Base-by-base conservation (phyloP, 2,329 filamentous ascomycete genomes). In the Gaeumannomyces sp. region DNA sequence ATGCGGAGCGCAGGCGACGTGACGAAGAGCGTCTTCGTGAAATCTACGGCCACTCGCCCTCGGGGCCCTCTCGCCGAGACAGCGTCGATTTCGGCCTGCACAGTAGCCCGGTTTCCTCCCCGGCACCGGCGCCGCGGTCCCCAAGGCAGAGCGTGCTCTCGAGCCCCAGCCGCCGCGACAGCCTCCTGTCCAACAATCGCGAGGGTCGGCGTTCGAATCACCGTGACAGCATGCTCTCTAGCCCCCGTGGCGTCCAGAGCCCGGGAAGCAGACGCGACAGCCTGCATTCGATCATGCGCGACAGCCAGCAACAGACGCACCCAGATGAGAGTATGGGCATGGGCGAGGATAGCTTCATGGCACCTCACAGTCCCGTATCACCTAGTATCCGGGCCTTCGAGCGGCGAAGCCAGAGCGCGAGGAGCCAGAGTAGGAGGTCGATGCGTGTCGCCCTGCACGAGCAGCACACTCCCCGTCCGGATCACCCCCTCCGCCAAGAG, bases 21-120 rank as follows among this genome's bases (percentile, higher is more conserved):
- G 82, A 85, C 1, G 81, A 84, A 66, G 81, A 82, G 62, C 78
- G 83, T 2, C 73, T 83, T 38, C 77, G 82, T 6, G 84, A 87
- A 66, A 83, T 83, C 27, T 86, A 86, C 67, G 81, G 81, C 4
- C 71, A 77, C n/a, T 72, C 71, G 25, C 66, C 67, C 35, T 65
- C 66, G 1, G 6, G 19, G 16, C 4, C 8, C 27, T n/a, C n/a
- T 45, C 16, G 45, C 45, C 45, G 45, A 4, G 45, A 53, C 8
- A 53, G 45, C 22, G 19, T 53, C n/a, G 45, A 25, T 25, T 53
- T 53, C 45, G 10, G 45, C 2, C 7, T 7, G 19, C 45, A 19
- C 2, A 7, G 45, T 1, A 53, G 45, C 45, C 45, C 3, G 22
- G 22, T n/a, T 10, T 22, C 45, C 45, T 50, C 45, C 22, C 45